These are phyloP conservation scores for Neoboletus magnificus DNA, from an alignment of 768 basidiomycete species.

Conservation along the genomic window DNA sequence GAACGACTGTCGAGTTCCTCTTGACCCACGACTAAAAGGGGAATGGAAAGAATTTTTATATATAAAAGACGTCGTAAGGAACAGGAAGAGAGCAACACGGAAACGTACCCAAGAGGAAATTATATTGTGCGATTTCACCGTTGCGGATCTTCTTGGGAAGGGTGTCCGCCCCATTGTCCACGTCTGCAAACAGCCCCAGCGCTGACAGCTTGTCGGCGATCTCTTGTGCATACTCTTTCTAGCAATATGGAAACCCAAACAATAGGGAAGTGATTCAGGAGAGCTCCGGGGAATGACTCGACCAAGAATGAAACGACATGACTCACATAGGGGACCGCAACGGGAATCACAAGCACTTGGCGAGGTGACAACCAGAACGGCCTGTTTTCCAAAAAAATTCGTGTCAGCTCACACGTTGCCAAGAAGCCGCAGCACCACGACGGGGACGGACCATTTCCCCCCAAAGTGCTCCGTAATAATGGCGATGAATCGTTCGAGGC, in stretches of 20 bases:
- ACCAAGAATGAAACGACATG: neutral
- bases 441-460: constrained; percentile 79
- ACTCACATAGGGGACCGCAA: constrained; percentile 84
- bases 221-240: constrained; percentile 90
- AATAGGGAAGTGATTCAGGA: no score
- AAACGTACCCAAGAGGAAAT: constrained; percentile 87
- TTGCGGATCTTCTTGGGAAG: constrained; percentile 97
- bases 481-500: constrained; percentile 92
- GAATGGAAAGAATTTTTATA: neutral
- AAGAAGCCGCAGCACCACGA: neutral
- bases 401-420: neutral
- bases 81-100: neutral
- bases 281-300: neutral
- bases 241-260: neutral
- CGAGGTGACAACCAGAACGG: constrained; percentile 99
- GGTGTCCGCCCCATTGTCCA: constrained; percentile 89
- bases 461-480: constrained; percentile 97
- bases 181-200: constrained; percentile 82
- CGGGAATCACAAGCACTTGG: constrained; percentile 92
- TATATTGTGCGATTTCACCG: constrained; percentile 95
- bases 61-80: neutral
- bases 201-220: constrained; percentile 65
- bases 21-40: constrained; percentile 79
- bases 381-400: constrained; percentile 41
- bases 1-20: constrained; percentile 83